Conservation (phyloP, 768 basidiomycete genomes). For the Daedaleopsis sinensis region DNA sequence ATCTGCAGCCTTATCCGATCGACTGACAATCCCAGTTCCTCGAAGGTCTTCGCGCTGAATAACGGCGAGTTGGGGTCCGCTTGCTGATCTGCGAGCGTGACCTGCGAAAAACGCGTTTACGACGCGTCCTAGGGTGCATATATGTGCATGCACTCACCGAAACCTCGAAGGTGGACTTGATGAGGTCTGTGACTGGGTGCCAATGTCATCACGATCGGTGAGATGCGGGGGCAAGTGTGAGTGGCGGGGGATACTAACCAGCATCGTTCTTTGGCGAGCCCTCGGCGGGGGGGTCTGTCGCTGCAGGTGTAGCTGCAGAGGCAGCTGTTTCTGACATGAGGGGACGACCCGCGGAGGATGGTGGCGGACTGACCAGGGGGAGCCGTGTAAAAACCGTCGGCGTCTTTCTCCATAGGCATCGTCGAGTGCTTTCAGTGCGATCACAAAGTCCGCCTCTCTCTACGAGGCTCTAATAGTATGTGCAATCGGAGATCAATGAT, state of each 20-base stretch:
- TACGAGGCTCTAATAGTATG: background rate
- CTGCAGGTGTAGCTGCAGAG: conserved; percentile 6
- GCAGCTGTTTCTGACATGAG: conserved; percentile 12
- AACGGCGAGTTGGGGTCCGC: conserved; percentile 95
- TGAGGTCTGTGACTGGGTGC: conserved; percentile 48
- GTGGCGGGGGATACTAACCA: conserved; percentile 7
- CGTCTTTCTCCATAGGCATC: conserved; percentile 65
- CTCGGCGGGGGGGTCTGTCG: conserved; percentile 4
- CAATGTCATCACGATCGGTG: conserved; percentile 1
- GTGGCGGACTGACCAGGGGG: conserved; percentile 25
- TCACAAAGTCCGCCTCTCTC: background rate
- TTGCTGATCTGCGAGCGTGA: conserved; percentile 96
- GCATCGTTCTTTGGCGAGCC: conserved; percentile 8
- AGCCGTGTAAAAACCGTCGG: conserved; percentile 77
- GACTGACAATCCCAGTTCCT: conserved; percentile 91
- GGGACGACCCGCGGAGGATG: background rate
- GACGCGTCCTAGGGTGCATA: conserved; percentile 8
- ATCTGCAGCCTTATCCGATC: conserved; percentile 42
- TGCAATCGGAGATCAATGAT: conserved; percentile 20
- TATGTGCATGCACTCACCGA: conserved; percentile 50
- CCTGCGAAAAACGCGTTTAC: conserved; percentile 46
- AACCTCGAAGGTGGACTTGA: conserved; percentile 84
- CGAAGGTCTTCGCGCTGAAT: conserved; percentile 91
- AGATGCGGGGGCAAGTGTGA: background rate
- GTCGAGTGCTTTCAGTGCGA: background rate